Base-by-base conservation (phyloP, 2,329 filamentous ascomycete genomes). In the Thielaviopsis euricoi region DNA sequence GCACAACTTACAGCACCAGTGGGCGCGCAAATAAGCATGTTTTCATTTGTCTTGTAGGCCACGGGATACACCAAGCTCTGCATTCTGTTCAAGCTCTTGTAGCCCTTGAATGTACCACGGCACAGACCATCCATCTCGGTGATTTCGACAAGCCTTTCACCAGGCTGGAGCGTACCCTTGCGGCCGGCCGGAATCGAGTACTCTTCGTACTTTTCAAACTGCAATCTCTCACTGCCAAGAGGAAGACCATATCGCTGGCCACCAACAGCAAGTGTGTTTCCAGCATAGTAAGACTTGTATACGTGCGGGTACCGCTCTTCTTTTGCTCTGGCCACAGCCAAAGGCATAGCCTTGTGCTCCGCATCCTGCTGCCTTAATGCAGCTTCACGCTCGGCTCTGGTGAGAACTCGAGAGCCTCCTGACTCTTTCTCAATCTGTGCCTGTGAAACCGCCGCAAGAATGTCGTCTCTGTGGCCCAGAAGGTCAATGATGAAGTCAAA, bases 21-120 rank as follows among this genome's bases (percentile, higher is more conserved):
- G 4, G 93, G 93, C 22, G 93, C 93, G 70, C 93, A 98, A 60
- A 98, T 94, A 55, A 98, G 80, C 91, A 98, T 96, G 64, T 98
- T 98, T 71, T 98, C 93, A 66, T 83, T 95, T 1, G 89, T 96
- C 68, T 85, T 88, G 72, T 98, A 97, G 0, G 90, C 93, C 5
- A 98, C 88, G 0, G 89, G 89, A 65, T 95, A 95, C 0, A 97
- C 87, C 53, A 98, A 76, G 68, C 90, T 97, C 72, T 98, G 93
- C 94, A 98, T 98, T 26, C 94, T 85, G 67, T 98, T 98, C 60
- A 98, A 78, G 2, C 86, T 73, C 71, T 90, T 91, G 75, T 98
- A 98, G 0, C 90, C 90, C 66, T 85, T 87, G 73, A 98, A 98
- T 0, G 93, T 98, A n/a, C 80, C 82, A 61, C 82, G 80, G 65